These are phyloP conservation scores for Nelumbo lutea DNA, from an alignment of 164 flowering plant species.

Conservation along the genomic window DNA sequence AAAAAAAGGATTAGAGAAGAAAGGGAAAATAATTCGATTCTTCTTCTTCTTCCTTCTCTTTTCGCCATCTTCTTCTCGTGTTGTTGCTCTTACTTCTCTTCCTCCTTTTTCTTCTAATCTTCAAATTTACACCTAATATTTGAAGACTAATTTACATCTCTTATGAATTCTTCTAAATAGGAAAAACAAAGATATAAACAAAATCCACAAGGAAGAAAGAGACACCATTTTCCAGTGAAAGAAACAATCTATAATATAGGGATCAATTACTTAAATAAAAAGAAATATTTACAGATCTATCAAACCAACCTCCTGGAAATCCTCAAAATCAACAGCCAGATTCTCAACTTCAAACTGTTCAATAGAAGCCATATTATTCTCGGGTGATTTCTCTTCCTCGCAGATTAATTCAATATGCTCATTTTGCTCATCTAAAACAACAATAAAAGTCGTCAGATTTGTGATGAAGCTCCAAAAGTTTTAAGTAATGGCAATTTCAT, in stretches of 20 bases:
- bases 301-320: constrained; percentile 37
- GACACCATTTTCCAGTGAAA: background rate
- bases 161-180: too few species aligned
- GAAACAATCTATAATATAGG: background rate
- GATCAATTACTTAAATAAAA: too few species aligned
- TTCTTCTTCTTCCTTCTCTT: too few species aligned
- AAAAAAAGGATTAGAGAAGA: too few species aligned
- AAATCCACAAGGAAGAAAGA: background rate
- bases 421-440: constrained; percentile 20
- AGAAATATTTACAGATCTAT: background rate
- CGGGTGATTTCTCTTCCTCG: constrained; percentile 29
- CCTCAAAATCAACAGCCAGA: constrained; percentile 26
- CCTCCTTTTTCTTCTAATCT: too few species aligned
- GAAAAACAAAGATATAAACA: too few species aligned
- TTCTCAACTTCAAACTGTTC: constrained; percentile 21
- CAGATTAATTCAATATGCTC: constrained; percentile 19
- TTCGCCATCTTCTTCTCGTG: too few species aligned
- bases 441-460: background rate
- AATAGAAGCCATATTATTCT: constrained; percentile 22
- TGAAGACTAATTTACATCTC: too few species aligned
- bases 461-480: background rate
- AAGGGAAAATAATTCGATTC: too few species aligned
- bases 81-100: too few species aligned
- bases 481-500: too few species aligned
- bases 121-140: too few species aligned